Conservation (phyloP, 768 basidiomycete genomes). For the Ramaria sp. region DNA sequence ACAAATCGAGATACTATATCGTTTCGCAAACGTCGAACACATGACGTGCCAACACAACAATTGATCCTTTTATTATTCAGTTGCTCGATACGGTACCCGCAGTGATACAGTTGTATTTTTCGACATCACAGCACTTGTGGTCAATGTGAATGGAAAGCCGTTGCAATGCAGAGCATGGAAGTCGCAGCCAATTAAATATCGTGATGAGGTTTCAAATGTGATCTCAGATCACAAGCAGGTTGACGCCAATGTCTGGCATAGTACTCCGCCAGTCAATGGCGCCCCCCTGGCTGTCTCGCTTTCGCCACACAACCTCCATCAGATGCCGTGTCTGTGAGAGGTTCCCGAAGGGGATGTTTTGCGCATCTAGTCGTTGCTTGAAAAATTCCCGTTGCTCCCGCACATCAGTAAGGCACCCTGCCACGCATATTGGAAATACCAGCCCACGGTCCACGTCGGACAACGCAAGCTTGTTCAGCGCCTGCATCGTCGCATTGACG, state of each 20-base stretch:
- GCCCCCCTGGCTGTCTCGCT: constrained; percentile 42
- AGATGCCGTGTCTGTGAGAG: constrained; percentile 42
- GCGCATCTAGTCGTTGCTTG: constrained; percentile 41
- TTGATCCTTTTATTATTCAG: not conserved
- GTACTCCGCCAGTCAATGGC: constrained; percentile 53
- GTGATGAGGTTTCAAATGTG: not conserved
- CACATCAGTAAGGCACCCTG: constrained; percentile 65
- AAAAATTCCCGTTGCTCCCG: constrained; percentile 44
- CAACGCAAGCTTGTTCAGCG: constrained; percentile 41
- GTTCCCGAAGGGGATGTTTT: constrained; percentile 52
- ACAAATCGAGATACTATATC: too few relatives aligned
- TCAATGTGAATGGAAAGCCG: not conserved
- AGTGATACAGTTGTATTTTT: not conserved
- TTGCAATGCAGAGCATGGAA: not conserved
- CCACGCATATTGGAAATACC: constrained; percentile 64
- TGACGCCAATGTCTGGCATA: constrained; percentile 36
- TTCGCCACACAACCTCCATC: constrained; percentile 64
- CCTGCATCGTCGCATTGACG: constrained; percentile 42
- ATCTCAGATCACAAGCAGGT: constrained; percentile 39
- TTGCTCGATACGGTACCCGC: not conserved
- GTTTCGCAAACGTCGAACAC: too few relatives aligned
- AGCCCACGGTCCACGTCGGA: constrained; percentile 56
- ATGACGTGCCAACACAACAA: not conserved
- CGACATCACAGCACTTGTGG: constrained; percentile 5
- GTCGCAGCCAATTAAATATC: not conserved